Conservation (phyloP, 768 basidiomycete species). For the Lactarius pseudohatsudake region DNA sequence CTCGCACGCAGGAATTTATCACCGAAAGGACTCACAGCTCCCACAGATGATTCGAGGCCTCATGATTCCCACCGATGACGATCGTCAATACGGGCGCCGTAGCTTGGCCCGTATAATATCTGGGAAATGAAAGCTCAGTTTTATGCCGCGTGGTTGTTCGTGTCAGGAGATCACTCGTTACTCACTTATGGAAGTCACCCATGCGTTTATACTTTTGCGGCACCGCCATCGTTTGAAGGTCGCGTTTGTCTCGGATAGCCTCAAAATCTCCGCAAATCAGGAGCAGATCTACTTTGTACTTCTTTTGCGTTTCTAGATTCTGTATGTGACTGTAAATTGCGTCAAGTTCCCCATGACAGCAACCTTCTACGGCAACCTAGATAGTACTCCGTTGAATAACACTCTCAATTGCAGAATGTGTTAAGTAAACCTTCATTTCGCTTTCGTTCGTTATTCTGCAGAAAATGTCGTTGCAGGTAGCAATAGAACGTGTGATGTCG, state of each 20-base stretch:
- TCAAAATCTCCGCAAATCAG: conserved; percentile 92
- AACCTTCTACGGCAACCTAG: conserved; percentile 89
- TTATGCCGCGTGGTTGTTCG: neutral
- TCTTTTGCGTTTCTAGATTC: conserved; percentile 57
- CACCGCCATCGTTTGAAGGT: conserved; percentile 88
- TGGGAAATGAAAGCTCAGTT: conserved; percentile 33
- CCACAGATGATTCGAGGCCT: conserved; percentile 95
- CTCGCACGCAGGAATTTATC: conserved; percentile 5
- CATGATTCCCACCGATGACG: conserved; percentile 97
- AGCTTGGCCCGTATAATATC: conserved; percentile 85
- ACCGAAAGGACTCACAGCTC: conserved; percentile 64
- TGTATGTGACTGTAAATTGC: conserved; percentile 75
- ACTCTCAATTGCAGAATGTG: neutral
- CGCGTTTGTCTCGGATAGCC: conserved; percentile 61
- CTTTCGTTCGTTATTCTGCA: neutral
- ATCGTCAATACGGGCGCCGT: conserved; percentile 86
- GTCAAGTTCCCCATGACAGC: conserved; percentile 93
- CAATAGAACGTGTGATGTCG: neutral
- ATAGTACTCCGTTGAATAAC: neutral
- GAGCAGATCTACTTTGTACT: conserved; percentile 76
- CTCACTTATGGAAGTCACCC: conserved; percentile 80
- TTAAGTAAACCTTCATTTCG: conserved; percentile 17
- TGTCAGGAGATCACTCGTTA: conserved; percentile 21
- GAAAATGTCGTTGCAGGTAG: neutral
- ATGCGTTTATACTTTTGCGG: conserved; percentile 85